Base-by-base conservation (phyloP, 805 yeast species). In the Hanseniaspora valbyensis region DNA sequence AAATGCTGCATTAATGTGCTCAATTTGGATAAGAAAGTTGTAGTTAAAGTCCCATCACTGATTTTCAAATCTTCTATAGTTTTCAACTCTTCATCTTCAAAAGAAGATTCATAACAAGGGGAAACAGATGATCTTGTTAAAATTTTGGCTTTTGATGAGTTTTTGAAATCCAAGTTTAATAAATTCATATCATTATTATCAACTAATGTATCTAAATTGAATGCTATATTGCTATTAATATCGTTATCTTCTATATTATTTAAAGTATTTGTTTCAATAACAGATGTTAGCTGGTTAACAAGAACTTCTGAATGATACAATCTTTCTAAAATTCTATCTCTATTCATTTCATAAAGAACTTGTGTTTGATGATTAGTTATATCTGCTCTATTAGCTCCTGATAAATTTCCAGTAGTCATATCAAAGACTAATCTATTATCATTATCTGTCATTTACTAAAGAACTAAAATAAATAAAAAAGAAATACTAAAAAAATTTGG, bases 1-100 rank as follows among this genome's bases (percentile, higher is more conserved):
- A 90, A 67, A 61, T 89, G 96, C 56, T 76, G 77, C 10, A 76
- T 65, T 18, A 82, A 81, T 53, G 77, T 81, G 12, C 69, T 58
- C 19, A 90, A 71, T 59, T 84, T 49, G 3, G 36, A 34, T 7
- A 29, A 10, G 28, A 49, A 49, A 2, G 42, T 42, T 18, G 30
- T 26, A 18, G 44, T 48, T 13, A 48, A 14, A 4, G 51, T 48
- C 8, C 41, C 41, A 48, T 48, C 51, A 4, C 34, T 13, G 1
- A 48, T 48, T 25, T 48, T 42, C 29, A 48, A 33, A 40, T 48
- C 51, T 18, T 48, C 42, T 10, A 48, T 32, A 12, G 37, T 48
- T 32, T 40, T 48, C 34, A 48, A 25, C n/a, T 33, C 28, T 4
- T 33, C 34, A 14, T 42, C 36, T 26, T 39, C 24, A 2, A 46